Percentiles rank a stretch among this genome's conserved stretches.
Evolutionary conservation across 2,329 filamentous ascomycete genomes (phyloP).

Genomic region (Talaromyces amestolkiae): DNA sequence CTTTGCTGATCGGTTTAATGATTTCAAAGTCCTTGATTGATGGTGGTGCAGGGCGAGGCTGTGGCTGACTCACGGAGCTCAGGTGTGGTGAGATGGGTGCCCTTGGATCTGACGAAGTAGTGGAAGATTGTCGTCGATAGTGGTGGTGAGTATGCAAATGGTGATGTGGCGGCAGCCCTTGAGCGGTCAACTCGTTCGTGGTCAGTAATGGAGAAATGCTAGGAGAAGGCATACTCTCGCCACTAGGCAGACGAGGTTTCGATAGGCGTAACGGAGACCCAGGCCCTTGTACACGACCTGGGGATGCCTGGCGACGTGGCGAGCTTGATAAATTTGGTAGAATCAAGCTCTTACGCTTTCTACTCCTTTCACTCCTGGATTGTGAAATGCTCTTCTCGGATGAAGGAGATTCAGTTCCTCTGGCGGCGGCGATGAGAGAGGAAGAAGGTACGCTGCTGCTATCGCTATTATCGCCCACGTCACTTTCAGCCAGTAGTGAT

Average conservation of each 20-base stretch:
- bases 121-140: conserved; percentile 85
- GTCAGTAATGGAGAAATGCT: conserved; percentile 86
- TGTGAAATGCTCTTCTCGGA: conserved; percentile 79
- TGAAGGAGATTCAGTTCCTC: conserved; percentile 82
- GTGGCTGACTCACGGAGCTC: conserved; percentile 72
- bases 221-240: conserved; percentile 67
- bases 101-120: conserved; percentile 67
- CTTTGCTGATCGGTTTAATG: conserved; percentile 98
- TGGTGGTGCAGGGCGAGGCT: conserved; percentile 82
- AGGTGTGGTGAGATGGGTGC: conserved; percentile 81
- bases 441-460: conserved; percentile 73
- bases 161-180: conserved; percentile 53
- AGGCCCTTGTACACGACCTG: conserved; percentile 69
- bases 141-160: conserved; percentile 55
- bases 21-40: conserved; percentile 99
- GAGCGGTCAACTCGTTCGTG: conserved; percentile 63
- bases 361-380: conserved; percentile 74
- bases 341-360: conserved; percentile 82
- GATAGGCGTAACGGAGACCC: conserved; percentile 82
- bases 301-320: conserved; percentile 82
- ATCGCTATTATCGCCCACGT: conserved; percentile 77
- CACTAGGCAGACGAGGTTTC: conserved; percentile 70
- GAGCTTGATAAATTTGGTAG: conserved; percentile 71
- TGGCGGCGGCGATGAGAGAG: conserved; percentile 67
- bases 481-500: conserved; percentile 78